These are phyloP conservation scores for Pythium scleroteichum DNA, from an alignment of 352 stramenopile genomes.

Conservation along the genomic window DNA sequence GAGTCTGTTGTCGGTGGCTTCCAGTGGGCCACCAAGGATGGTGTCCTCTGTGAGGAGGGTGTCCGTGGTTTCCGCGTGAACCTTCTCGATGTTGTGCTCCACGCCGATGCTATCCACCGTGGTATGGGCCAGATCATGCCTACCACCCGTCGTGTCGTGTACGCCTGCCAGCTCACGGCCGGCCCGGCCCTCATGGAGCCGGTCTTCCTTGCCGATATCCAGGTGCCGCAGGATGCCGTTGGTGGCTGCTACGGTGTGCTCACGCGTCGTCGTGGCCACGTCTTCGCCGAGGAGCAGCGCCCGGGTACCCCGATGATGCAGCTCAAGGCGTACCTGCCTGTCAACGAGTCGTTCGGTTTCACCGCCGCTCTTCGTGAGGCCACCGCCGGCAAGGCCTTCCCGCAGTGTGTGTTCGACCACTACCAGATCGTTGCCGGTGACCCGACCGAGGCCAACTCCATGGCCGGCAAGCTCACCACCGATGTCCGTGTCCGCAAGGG, in stretches of 20 bases:
- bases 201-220: constrained; percentile 99
- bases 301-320: constrained; percentile 98
- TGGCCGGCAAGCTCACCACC: constrained; percentile 95
- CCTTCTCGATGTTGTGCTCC: constrained; percentile 99
- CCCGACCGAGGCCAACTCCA: constrained; percentile 90
- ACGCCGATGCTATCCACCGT: constrained; percentile 99
- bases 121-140: constrained; percentile 99
- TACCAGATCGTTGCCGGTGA: constrained; percentile 96
- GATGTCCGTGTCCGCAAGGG: constrained; percentile 98
- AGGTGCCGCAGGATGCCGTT: constrained; percentile 97
- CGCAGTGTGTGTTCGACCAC: constrained; percentile 99
- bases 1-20: constrained; percentile 99
- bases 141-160: constrained; percentile 97
- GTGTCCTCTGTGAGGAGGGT: constrained; percentile 98
- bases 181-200: constrained; percentile 97
- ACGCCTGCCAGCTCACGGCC: constrained; percentile 95
- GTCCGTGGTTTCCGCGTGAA: constrained; percentile 98
- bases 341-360: constrained; percentile 99
- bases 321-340: constrained; percentile 98
- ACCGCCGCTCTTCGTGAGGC: constrained; percentile 97
- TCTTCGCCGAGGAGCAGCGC: constrained; percentile 98
- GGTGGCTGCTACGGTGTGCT: constrained; percentile 99
- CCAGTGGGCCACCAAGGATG: constrained; percentile 98
- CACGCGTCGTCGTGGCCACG: constrained; percentile 97
- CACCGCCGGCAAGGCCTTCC: constrained; percentile 99